Conservation (phyloP, 805 yeast genomes). For the Starmerella scarabaei region DNA sequence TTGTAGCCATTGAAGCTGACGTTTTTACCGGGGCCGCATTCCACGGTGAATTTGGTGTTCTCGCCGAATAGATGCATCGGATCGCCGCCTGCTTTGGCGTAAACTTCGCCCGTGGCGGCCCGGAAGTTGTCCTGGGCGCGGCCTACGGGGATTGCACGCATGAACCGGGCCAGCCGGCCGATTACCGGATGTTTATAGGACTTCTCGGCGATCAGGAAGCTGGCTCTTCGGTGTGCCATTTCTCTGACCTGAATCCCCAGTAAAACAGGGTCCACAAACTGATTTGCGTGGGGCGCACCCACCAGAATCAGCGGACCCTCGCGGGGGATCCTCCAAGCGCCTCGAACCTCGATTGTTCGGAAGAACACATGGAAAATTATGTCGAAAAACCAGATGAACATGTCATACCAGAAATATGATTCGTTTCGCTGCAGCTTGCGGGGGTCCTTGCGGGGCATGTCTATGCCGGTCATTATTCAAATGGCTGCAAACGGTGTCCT, state of each 20-base stretch:
- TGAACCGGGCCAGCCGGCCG: conserved; percentile 63
- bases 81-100: conserved; percentile 42
- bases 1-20: conserved; percentile 51
- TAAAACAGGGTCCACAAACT: conserved; percentile 74
- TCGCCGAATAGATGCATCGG: conserved; percentile 47
- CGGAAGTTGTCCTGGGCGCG: conserved; percentile 80
- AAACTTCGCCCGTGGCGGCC: conserved; percentile 53
- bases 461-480: too few relatives aligned
- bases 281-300: conserved; percentile 97
- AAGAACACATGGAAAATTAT: conserved; percentile 56
- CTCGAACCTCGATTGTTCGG: conserved; percentile 78
- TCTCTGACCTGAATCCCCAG: conserved; percentile 67
- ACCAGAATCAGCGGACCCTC: conserved; percentile 82
- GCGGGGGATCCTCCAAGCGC: conserved; percentile 59
- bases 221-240: conserved; percentile 53
- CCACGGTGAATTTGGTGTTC: conserved; percentile 53
- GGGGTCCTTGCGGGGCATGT: too few relatives aligned
- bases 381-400: conserved; percentile 27
- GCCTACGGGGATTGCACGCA: conserved; percentile 77
- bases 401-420: conserved; percentile 23
- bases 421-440: too few relatives aligned
- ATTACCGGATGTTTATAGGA: conserved; percentile 54
- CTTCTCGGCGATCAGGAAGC: conserved; percentile 74
- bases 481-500: too few relatives aligned
- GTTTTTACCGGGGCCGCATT: conserved; percentile 32